These are phyloP conservation scores for Echium plantagineum DNA, from an alignment of 257 asterid genomes.

Conservation along the genomic window DNA sequence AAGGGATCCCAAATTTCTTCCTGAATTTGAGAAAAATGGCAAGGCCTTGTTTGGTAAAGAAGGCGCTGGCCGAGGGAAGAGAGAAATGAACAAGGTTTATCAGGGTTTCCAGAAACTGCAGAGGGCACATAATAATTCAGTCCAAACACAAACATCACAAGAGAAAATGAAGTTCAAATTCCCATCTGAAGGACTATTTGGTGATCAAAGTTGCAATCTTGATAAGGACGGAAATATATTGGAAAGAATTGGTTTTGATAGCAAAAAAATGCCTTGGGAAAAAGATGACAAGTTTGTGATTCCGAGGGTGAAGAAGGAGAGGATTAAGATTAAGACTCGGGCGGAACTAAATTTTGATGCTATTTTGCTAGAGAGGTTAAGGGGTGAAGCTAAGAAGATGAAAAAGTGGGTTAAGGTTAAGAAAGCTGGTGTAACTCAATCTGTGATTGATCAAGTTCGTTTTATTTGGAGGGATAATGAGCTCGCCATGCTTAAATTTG, in stretches of 20 bases:
- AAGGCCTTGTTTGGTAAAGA: constrained; percentile 48
- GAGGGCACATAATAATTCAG: constrained; percentile 21
- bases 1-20: constrained; percentile 21
- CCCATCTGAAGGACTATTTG: constrained; percentile 48
- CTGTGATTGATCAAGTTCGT: constrained; percentile 57
- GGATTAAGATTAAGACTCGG: constrained; percentile 20
- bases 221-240: constrained; percentile 8
- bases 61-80: constrained; percentile 71
- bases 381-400: constrained; percentile 52
- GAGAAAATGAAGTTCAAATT: constrained; percentile 34
- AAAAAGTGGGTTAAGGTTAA: constrained; percentile 80
- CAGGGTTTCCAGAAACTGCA: constrained; percentile 52
- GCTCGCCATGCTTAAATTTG: constrained; percentile 88
- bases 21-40: constrained; percentile 22
- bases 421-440: constrained; percentile 83
- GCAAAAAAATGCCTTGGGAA: constrained; percentile 63
- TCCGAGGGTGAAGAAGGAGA: constrained; percentile 37
- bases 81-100: constrained; percentile 66
- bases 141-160: constrained; percentile 14
- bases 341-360: constrained; percentile 55
- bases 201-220: constrained; percentile 17
- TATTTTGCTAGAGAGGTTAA: constrained; percentile 53
- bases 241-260: constrained; percentile 23
- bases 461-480: constrained; percentile 55
- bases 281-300: constrained; percentile 37